These are phyloP conservation scores for Syzygium aromaticum DNA, from an alignment of 345 rosid species.

Conservation along the genomic window DNA sequence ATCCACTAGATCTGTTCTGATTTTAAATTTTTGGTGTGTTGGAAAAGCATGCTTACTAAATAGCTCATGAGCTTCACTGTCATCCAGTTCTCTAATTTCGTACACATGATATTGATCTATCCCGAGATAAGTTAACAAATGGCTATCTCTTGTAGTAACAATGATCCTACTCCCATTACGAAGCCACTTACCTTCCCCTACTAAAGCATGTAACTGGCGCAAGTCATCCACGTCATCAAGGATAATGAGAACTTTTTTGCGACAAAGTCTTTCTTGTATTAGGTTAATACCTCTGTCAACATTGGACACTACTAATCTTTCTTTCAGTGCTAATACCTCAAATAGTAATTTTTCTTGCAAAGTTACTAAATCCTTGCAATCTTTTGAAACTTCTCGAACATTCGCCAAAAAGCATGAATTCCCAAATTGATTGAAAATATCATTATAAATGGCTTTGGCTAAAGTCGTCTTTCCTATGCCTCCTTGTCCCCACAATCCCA, in stretches of 20 bases:
- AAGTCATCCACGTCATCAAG: neutral
- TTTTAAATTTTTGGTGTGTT: accelerated
- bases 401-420: neutral
- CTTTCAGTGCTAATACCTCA: neutral
- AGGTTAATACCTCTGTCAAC: neutral
- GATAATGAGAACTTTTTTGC: neutral
- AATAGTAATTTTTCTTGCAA: neutral
- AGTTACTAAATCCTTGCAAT: neutral
- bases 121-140: neutral
- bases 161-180: neutral
- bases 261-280: neutral
- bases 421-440: neutral
- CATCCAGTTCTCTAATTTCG: accelerated
- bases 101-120: neutral
- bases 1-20: accelerated
- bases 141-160: neutral
- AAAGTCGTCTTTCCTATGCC: neutral
- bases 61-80: accelerated
- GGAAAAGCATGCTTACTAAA: neutral
- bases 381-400: neutral
- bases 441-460: neutral
- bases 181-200: neutral
- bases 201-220: accelerated
- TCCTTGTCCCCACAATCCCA: neutral
- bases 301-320: neutral